A percentile compares a stretch with the other conserved stretches of the same genome.
phyloP scores from a whole-genome alignment of 805 yeast species.

The Yueomyces sinensis region DNA sequence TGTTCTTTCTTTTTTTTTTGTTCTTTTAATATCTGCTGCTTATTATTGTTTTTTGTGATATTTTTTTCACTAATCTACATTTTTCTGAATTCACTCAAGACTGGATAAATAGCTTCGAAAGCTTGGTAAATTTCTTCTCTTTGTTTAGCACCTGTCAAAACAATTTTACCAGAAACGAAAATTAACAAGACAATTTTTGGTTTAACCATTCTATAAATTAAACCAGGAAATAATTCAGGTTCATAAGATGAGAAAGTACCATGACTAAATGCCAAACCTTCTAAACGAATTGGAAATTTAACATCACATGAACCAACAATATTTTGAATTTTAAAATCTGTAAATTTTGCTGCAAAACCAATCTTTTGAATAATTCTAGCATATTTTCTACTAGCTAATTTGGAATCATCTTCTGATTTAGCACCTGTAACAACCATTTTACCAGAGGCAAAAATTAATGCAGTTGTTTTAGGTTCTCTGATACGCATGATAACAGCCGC shows the following conservation, averaged over 20 bases:
- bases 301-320: constrained; percentile 99
- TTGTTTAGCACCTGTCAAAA: constrained; percentile 96
- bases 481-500: constrained; percentile 99
- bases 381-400: constrained; percentile 91
- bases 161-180: constrained; percentile 95
- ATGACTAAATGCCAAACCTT: constrained; percentile 95
- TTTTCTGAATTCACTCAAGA: constrained; percentile 93
- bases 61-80: constrained; percentile 20
- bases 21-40: too few species aligned
- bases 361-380: constrained; percentile 96
- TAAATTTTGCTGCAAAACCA: constrained; percentile 95
- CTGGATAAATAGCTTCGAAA: constrained; percentile 96
- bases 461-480: constrained; percentile 97
- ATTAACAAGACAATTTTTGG: constrained; percentile 93
- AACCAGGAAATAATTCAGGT: constrained; percentile 96
- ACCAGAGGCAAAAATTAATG: constrained; percentile 94
- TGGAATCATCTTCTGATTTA: constrained; percentile 96
- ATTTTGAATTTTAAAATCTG: constrained; percentile 95
- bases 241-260: constrained; percentile 98
- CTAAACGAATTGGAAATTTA: constrained; percentile 91
- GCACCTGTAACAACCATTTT: constrained; percentile 99
- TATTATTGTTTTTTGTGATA: too few species aligned
- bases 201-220: constrained; percentile 98
- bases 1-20: too few species aligned
- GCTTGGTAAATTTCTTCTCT: constrained; percentile 98